phyloP scores from a whole-genome alignment of 140 eudicot species.

The Flaveria floridana region DNA sequence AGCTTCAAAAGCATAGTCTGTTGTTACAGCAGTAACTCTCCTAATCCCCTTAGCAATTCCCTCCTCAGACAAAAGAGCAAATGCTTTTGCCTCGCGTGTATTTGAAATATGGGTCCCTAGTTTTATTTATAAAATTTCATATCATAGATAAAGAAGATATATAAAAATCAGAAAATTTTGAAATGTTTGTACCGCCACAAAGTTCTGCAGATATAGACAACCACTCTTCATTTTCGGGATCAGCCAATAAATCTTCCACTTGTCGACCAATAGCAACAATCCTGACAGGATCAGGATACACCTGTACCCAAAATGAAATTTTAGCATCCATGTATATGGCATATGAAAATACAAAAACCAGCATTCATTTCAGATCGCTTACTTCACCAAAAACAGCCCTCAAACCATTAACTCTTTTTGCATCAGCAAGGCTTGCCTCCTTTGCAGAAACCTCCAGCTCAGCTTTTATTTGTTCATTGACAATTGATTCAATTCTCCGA shows the following conservation, averaged over 20 bases:
- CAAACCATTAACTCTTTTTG: constrained; percentile 71
- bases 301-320: constrained; percentile 38
- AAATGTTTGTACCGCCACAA: constrained; percentile 69
- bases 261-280: constrained; percentile 81
- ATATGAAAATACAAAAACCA: background rate
- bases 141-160: background rate
- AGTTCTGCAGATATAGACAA: constrained; percentile 78
- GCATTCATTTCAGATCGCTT: constrained; percentile 16
- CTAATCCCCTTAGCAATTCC: constrained; percentile 97
- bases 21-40: constrained; percentile 90
- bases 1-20: constrained; percentile 69
- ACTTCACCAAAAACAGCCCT: constrained; percentile 99
- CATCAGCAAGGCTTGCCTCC: constrained; percentile 83
- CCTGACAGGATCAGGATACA: constrained; percentile 96
- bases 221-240: constrained; percentile 84
- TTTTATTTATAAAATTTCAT: constrained; percentile 1
- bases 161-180: background rate
- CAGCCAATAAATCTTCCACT: constrained; percentile 76
- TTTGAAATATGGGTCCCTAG: constrained; percentile 93
- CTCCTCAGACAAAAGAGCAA: constrained; percentile 91
- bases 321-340: background rate
- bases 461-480: constrained; percentile 82
- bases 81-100: constrained; percentile 84
- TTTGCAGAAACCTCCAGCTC: constrained; percentile 79
- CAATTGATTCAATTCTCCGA: constrained; percentile 71